Evolutionary conservation across 305 asterid species (phyloP), one percentile per base, ranked within the genome.

Genomic region (Solanum hybrid): DNA sequence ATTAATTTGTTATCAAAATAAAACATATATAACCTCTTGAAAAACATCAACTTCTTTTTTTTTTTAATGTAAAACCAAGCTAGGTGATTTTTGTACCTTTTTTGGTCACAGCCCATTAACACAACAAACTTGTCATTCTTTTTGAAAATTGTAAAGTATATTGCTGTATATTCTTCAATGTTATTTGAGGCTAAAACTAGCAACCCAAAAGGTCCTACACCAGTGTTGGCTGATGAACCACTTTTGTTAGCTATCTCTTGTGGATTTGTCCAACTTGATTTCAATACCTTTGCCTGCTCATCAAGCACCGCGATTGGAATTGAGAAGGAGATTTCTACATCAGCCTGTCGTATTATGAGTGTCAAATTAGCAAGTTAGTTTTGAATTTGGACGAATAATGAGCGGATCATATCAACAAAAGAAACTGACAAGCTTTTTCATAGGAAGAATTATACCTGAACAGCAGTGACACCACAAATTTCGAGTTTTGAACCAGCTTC

Each of bases 31-130:
- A 40, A 40, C 46, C 37, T 73, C 11, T 73, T 73, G 36, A 28
- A 71, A 26, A 26, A 22, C 1, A 12, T 40, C 57, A 5, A 24
- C 34, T 26, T 71, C 8, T 26, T 71, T 71, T 24, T 26, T 28
- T 26, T 0, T n/a, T n/a, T n/a, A 28, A 28, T 12, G 78, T 26
- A 73, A 11, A 73, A 73, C 9, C 8, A 26, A 73, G 14, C 9
- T 26, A 71, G 14, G 18, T 77, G 46, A 34, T 34, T 20, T n/a
- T 79, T 79, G 18, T 71, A 92, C 98, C 96, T 94, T 94, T 93
- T 95, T 87, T 95, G 98, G 90, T 96, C 96, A 88, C 95, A 93
- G 88, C 98, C 95, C 97, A 95, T 95, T 86, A 95, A 95, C 89
- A 92, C 96, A 31, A 91, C 92, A 88, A 82, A 89, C 75, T 91